A percentile compares a stretch with the other conserved stretches of the same genome.
Conservation (phyloP, 345 rosid species). For the Acer yangbiense region DNA sequence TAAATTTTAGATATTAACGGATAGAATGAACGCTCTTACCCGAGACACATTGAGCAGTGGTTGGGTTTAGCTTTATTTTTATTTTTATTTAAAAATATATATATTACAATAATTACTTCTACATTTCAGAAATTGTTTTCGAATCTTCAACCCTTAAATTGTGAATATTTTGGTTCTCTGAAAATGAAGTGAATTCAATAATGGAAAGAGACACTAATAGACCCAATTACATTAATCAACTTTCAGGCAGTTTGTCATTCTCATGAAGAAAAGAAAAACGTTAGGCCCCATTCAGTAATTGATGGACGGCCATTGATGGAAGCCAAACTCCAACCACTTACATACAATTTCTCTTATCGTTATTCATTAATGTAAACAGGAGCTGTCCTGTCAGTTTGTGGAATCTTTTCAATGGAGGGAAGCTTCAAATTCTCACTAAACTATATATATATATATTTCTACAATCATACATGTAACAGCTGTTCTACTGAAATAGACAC, state of each 20-base stretch:
- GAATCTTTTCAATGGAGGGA: not conserved
- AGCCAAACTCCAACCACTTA: conserved; percentile 3
- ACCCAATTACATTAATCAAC: not conserved
- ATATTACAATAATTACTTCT: too few relatives aligned
- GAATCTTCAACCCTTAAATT: too few relatives aligned
- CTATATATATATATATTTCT: not conserved
- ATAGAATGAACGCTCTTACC: too few relatives aligned
- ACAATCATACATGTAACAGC: conserved; percentile 15
- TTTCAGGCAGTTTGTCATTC: not conserved
- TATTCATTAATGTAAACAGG: not conserved
- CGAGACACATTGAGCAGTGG: too few relatives aligned
- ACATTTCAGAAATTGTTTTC: too few relatives aligned
- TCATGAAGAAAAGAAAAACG: too few relatives aligned
- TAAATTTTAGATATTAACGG: too few relatives aligned
- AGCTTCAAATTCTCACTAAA: conserved; percentile 4
- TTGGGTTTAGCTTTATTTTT: too few relatives aligned
- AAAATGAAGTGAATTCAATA: not conserved
- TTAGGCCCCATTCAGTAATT: not conserved
- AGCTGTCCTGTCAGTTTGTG: not conserved
- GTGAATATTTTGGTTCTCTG: not conserved
- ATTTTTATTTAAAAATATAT: too few relatives aligned
- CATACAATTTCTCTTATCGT: not conserved
- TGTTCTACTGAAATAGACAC: not conserved
- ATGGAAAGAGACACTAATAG: too few relatives aligned
- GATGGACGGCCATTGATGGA: conserved; percentile 11